These are phyloP conservation scores for Trypanosoma platydactyli DNA, from an alignment of 208 protist species.

Conservation along the genomic window DNA sequence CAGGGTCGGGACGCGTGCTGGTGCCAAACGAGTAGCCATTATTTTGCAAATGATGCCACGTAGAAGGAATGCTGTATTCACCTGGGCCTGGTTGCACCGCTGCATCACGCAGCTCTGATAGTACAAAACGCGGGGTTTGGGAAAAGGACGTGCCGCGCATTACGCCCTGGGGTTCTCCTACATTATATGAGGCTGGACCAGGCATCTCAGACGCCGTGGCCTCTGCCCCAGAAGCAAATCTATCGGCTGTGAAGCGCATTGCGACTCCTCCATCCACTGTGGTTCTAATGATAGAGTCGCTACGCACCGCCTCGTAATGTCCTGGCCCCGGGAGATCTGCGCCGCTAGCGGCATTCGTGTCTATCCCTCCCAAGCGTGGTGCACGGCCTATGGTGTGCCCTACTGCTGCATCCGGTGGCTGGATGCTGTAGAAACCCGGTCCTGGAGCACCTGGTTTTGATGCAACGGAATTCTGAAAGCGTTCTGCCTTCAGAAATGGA, in stretches of 20 bases:
- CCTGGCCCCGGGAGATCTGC: conserved; percentile 20
- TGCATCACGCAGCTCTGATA: background rate
- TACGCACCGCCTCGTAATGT: conserved; percentile 17
- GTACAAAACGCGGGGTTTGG: conserved; percentile 23
- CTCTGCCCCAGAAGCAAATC: conserved; percentile 10
- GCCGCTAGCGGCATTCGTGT: background rate
- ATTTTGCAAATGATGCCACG: conserved; percentile 6
- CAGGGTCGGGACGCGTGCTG: conserved; percentile 6
- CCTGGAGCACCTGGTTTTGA: conserved; percentile 2
- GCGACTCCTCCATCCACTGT: conserved; percentile 24
- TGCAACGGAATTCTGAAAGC: conserved; percentile 12
- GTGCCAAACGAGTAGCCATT: conserved; percentile 29
- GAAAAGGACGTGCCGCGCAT: conserved; percentile 14
- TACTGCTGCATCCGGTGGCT: background rate
- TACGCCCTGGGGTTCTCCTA: background rate
- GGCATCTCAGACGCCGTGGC: conserved; percentile 16
- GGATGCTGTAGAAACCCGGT: conserved; percentile 23
- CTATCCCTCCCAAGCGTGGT: conserved; percentile 26
- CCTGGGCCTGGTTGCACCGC: conserved; percentile 24
- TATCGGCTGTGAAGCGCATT: conserved; percentile 22
- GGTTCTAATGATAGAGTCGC: background rate
- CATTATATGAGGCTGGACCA: conserved; percentile 28
- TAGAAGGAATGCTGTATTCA: conserved; percentile 35
- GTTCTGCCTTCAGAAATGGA: conserved; percentile 23
- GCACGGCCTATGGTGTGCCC: conserved; percentile 25